These are phyloP conservation scores for Botryotinia narcissicola DNA, from an alignment of 2,329 filamentous ascomycete genomes.

Conservation along the genomic window DNA sequence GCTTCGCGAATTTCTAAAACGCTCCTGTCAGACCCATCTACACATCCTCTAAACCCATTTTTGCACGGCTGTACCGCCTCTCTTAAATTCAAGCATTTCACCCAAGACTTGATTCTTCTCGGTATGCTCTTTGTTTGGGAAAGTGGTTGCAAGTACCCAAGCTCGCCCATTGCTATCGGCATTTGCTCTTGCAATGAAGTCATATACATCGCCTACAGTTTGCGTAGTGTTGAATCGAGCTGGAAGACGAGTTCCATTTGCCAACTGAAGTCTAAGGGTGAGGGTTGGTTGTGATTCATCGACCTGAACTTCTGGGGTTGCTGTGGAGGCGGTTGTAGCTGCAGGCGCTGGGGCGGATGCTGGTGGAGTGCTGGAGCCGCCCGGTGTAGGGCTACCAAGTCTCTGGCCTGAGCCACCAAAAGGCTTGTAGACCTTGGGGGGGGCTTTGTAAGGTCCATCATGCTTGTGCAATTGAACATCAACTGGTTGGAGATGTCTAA, in stretches of 20 bases:
- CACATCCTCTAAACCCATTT: conserved; percentile 44
- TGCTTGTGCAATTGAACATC: conserved; percentile 74
- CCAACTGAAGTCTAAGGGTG: conserved; percentile 73
- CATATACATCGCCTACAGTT: conserved; percentile 75
- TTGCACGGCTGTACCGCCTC: conserved; percentile 62
- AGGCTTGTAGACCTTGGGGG: conserved; percentile 73
- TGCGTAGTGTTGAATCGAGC: conserved; percentile 79
- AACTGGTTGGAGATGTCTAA: conserved; percentile 70
- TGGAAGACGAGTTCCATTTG: conserved; percentile 72
- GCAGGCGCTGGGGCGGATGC: conserved; percentile 41
- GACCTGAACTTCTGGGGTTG: conserved; percentile 46
- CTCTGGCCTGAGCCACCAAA: conserved; percentile 71
- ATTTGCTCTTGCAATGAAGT: conserved; percentile 66
- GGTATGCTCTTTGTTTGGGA: conserved; percentile 76
- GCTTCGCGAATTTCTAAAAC: not conserved
- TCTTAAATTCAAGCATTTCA: conserved; percentile 63
- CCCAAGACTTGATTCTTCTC: conserved; percentile 61
- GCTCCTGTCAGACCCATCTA: not conserved
- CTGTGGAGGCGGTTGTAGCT: conserved; percentile 29
- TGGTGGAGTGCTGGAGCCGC: conserved; percentile 44
- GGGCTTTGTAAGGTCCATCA: conserved; percentile 68
- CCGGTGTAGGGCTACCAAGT: conserved; percentile 74
- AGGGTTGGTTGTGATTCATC: conserved; percentile 67
- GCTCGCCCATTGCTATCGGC: conserved; percentile 54
- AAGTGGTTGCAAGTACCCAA: conserved; percentile 78